Evolutionary conservation across 352 stramenopile species (phyloP), one percentile per base, ranked within the genome.

Genomic region (Phytopythium oedochilum): DNA sequence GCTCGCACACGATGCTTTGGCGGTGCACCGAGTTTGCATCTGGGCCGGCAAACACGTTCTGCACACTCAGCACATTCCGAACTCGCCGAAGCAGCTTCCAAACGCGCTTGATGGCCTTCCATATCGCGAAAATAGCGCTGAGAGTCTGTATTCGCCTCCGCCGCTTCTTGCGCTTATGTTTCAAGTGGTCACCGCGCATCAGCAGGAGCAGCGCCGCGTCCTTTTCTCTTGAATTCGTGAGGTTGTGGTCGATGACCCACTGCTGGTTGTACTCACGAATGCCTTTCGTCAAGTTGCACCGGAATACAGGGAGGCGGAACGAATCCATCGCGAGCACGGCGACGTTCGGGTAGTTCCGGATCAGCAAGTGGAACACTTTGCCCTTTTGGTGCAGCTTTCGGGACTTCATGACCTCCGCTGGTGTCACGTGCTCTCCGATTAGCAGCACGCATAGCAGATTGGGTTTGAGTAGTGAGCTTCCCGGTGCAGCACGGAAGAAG

Each of bases 351-450:
- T 88, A 63, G 54, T 89, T 88, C 31, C 81, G 59, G 51, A 92
- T 91, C 34, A 92, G 60, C 39, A 92, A 36, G 49, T 92, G 83
- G 32, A 92, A 84, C 9, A 91, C 26, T 40, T 91, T 91, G 47
- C 74, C 76, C 28, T 63, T 70, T 22, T 85, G 66, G 40, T 91
- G 77, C 3, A 62, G n/a, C n/a, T 86, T 68, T 17, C 78, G 63
- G 2, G 73, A 66, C 47, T 73, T 73, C 32, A 62, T 68, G 7
- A 86, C 64, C 61, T 90, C 80, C 0, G 53, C 77, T 8, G 38
- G 20, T 5, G 72, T 17, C 28, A 92, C 71, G 42, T 92, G 83
- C 15, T 87, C 76, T 9, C 75, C 77, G 4, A 83, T 61, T 1
- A 91, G 57, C 31, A 92, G 66, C 18, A 86, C 75, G 20, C 73